phyloP scores from a whole-genome alignment of 345 rosid species.

The Citrus mangshanensis region DNA sequence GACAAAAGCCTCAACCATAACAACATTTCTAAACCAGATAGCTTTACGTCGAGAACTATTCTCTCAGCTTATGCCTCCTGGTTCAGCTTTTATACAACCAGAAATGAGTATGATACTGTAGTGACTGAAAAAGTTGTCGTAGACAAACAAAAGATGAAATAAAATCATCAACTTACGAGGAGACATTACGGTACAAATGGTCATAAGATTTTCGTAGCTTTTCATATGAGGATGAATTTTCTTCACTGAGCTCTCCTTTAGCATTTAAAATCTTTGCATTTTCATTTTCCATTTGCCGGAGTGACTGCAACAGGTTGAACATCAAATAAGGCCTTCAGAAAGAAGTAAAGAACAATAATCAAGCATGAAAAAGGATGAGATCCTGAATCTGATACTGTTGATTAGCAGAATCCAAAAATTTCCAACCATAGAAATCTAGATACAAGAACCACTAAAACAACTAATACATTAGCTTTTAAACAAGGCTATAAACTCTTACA shows the following conservation, averaged over 20 bases:
- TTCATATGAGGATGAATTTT: slow-evolving; percentile 82
- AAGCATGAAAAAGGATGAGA: background rate
- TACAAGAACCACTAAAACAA: background rate
- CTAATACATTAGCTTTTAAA: background rate
- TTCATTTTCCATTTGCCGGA: slow-evolving; percentile 97
- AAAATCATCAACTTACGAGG: slow-evolving; percentile 63
- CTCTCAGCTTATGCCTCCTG: background rate
- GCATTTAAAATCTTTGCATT: slow-evolving; percentile 87
- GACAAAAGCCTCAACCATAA: background rate
- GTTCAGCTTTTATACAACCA: background rate
- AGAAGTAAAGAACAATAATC: background rate
- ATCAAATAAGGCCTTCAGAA: background rate
- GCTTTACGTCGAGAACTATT: background rate
- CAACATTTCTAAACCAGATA: background rate
- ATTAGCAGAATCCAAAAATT: background rate
- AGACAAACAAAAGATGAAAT: slow-evolving; percentile 12
- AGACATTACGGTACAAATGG: slow-evolving; percentile 81
- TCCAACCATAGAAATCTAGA: background rate
- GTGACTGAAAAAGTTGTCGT: slow-evolving; percentile 4
- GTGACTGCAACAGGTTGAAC: slow-evolving; percentile 45
- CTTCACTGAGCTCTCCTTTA: slow-evolving; percentile 97
- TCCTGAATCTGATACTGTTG: background rate
- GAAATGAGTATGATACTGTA: background rate
- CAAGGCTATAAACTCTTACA: slow-evolving; percentile 44
- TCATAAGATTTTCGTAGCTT: slow-evolving; percentile 94